Conservation (phyloP, 2,329 filamentous ascomycete species). For the Sporothrix humicola region DNA sequence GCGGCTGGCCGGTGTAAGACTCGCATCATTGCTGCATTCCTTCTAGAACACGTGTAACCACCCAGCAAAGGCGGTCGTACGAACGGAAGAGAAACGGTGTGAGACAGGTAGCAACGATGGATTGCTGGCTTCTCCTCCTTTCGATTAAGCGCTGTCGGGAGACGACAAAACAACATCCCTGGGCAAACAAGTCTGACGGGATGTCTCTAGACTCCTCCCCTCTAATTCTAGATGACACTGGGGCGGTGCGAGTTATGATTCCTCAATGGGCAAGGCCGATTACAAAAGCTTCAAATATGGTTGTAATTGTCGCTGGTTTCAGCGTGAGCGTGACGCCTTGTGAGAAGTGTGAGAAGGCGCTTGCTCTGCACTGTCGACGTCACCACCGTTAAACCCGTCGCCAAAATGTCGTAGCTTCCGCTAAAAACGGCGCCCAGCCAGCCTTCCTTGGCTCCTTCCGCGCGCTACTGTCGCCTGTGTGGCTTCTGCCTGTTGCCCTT, state of each 20-base stretch:
- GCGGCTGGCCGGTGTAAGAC: background rate
- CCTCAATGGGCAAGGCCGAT: background rate
- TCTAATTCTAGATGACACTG: background rate
- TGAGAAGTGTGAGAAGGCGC: background rate
- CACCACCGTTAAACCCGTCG: background rate
- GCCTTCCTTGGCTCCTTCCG: slow-evolving; percentile 9
- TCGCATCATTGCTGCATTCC: background rate
- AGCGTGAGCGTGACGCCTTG: background rate
- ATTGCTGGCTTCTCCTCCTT: no score
- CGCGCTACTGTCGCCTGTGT: slow-evolving; percentile 15
- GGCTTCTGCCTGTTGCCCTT: background rate
- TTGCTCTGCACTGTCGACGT: background rate
- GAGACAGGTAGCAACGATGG: background rate
- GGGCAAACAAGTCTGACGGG: background rate
- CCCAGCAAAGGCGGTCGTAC: background rate
- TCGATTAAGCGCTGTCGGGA: background rate
- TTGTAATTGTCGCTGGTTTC: background rate
- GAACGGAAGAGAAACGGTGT: slow-evolving; percentile 5
- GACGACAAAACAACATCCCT: background rate
- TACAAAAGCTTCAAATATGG: background rate
- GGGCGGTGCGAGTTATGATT: background rate
- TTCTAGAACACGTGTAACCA: slow-evolving; percentile 21
- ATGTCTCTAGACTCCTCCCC: no score
- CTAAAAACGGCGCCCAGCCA: slow-evolving; percentile 12
- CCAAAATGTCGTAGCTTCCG: background rate